phyloP scores from a whole-genome alignment of 2,329 filamentous ascomycete species.

The Fusarium secorum region DNA sequence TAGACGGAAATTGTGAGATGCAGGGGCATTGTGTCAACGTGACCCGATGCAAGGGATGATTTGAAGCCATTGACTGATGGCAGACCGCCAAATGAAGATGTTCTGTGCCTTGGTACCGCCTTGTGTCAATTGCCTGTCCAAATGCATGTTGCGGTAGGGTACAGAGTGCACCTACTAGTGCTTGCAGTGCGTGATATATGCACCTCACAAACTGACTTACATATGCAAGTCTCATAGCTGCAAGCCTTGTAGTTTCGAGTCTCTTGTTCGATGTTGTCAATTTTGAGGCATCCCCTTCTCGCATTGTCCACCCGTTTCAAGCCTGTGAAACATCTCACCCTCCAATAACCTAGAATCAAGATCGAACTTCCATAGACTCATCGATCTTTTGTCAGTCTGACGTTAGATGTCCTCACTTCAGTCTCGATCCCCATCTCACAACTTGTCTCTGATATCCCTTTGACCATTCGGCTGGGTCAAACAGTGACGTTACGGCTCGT shows the following conservation, averaged over 20 bases:
- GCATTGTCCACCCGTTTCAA: conserved; percentile 6
- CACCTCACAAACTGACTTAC: neutral
- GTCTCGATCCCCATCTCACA: conserved; percentile 7
- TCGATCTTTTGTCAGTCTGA: conserved; percentile 13
- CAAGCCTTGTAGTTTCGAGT: conserved; percentile 1
- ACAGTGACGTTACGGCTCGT: conserved; percentile 27
- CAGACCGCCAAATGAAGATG: neutral
- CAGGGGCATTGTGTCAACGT: conserved; percentile 33
- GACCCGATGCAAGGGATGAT: conserved; percentile 27
- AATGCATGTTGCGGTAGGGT: neutral
- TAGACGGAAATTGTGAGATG: conserved; percentile 22
- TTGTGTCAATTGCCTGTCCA: neutral
- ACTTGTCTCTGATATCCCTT: conserved; percentile 1
- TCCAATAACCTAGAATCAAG: conserved; percentile 9
- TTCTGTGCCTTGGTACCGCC: neutral
- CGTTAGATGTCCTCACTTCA: conserved; percentile 15
- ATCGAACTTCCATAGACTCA: conserved; percentile 31
- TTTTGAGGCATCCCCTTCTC: conserved; percentile 1
- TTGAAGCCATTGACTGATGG: conserved; percentile 3
- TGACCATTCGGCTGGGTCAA: conserved; percentile 11
- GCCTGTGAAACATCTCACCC: conserved; percentile 31
- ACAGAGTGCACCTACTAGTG: neutral
- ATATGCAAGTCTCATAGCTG: conserved; percentile 13
- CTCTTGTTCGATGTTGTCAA: conserved; percentile 2
- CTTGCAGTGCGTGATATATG: conserved; percentile 9